Conservation (phyloP, 306 rosid genomes). For the Carpinus fangiana region DNA sequence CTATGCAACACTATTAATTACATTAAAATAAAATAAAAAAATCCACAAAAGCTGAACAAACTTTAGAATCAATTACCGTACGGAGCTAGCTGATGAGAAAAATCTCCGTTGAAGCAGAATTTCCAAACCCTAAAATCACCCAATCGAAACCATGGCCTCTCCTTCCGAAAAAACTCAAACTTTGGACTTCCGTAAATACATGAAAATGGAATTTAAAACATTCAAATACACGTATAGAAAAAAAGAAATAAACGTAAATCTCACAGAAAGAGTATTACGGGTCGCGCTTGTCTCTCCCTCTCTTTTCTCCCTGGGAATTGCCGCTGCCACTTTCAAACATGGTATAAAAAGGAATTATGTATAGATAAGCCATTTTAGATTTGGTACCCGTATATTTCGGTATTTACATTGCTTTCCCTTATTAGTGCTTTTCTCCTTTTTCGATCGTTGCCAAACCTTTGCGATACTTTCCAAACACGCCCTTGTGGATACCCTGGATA, state of each 20-base stretch:
- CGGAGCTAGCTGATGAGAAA: constrained; percentile 27
- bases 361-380: neutral
- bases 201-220: neutral
- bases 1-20: neutral
- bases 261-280: constrained; percentile 6
- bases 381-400: neutral
- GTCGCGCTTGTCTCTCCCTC: constrained; percentile 29
- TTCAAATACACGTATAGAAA: neutral
- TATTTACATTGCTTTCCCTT: neutral
- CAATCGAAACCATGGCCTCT: constrained; percentile 31
- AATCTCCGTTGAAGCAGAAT: constrained; percentile 32
- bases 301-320: constrained; percentile 33
- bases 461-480: neutral
- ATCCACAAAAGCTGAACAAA: neutral
- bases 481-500: neutral
- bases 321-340: constrained; percentile 58
- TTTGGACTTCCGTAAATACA: constrained; percentile 11
- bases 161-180: constrained; percentile 26
- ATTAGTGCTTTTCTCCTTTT: neutral
- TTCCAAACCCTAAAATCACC: constrained; percentile 36
- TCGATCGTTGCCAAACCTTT: neutral
- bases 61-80: constrained; percentile 43
- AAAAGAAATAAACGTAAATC: constrained; percentile 12
- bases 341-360: neutral
- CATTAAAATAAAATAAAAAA: neutral